phyloP scores from a whole-genome alignment of 2,329 filamentous ascomycete species.

The Talaromyces sp. region DNA sequence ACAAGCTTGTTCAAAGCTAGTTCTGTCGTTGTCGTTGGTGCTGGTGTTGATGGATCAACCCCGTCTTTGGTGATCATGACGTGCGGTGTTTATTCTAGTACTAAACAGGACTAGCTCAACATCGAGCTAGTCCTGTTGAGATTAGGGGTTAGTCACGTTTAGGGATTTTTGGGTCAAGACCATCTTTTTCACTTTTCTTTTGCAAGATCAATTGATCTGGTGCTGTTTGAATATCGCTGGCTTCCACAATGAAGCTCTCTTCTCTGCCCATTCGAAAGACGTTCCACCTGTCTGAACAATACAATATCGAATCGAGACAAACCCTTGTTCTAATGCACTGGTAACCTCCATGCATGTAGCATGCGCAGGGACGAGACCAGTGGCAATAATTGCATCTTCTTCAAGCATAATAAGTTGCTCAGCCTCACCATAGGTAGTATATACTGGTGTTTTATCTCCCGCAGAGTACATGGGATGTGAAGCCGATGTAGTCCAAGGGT shows the following conservation, averaged over 20 bases:
- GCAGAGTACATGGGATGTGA: not conserved
- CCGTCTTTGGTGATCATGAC: not conserved
- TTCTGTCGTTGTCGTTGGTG: not conserved
- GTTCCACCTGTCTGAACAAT: not conserved
- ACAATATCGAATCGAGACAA: constrained; percentile 14
- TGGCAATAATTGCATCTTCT: not conserved
- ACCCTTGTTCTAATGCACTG: constrained; percentile 4
- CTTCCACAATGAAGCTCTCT: constrained; percentile 13
- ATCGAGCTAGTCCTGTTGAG: no score
- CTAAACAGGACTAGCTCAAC: not conserved
- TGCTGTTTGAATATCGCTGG: not conserved
- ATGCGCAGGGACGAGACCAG: not conserved
- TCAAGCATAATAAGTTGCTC: not conserved
- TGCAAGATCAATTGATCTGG: not conserved
- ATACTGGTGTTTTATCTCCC: not conserved
- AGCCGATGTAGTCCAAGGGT: not conserved
- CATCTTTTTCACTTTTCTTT: not conserved
- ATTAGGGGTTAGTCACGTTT: not conserved
- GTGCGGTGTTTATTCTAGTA: not conserved
- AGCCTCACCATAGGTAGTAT: not conserved
- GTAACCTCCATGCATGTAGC: not conserved
- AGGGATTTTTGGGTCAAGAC: not conserved
- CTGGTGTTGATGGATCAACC: not conserved
- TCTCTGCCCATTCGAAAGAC: constrained; percentile 11
- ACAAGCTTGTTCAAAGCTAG: not conserved